Evolutionary conservation across 306 rosid species (phyloP).

Genomic region (Sesbania bispinosa): DNA sequence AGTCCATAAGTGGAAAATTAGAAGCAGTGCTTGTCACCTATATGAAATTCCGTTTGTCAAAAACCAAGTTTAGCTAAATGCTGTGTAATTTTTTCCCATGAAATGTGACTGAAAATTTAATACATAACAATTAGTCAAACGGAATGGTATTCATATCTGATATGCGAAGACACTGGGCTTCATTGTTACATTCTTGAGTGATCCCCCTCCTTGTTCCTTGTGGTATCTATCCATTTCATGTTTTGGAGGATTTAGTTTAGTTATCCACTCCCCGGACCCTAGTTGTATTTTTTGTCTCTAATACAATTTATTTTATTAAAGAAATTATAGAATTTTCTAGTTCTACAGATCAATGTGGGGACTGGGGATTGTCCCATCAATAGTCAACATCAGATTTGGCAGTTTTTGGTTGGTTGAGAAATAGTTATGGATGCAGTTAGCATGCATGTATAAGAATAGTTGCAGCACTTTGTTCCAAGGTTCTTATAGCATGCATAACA

Average conservation of each 20-base stretch:
- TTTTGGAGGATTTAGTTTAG: neutral
- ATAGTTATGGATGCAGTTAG: neutral
- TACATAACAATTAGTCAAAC: neutral
- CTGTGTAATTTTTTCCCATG: neutral
- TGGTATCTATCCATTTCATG: neutral
- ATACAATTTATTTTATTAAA: neutral
- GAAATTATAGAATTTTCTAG: neutral
- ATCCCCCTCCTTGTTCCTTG: neutral
- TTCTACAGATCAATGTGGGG: neutral
- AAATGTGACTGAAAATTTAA: neutral
- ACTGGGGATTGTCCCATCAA: neutral
- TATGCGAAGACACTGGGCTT: neutral
- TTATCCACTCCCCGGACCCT: neutral
- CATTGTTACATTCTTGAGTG: neutral
- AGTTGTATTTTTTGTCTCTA: neutral
- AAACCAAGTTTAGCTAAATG: neutral
- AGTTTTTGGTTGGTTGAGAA: neutral
- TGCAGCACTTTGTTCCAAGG: slow-evolving; percentile 12
- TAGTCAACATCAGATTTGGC: neutral
- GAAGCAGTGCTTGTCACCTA: neutral
- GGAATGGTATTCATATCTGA: neutral
- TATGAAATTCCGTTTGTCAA: neutral
- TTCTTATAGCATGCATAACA: neutral
- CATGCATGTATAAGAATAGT: neutral
- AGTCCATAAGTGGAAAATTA: neutral